A percentile compares a stretch with the other conserved stretches of the same genome.
Evolutionary conservation across 139 green algal species (phyloP).

Genomic region (Zygnema circumcarinatum): DNA sequence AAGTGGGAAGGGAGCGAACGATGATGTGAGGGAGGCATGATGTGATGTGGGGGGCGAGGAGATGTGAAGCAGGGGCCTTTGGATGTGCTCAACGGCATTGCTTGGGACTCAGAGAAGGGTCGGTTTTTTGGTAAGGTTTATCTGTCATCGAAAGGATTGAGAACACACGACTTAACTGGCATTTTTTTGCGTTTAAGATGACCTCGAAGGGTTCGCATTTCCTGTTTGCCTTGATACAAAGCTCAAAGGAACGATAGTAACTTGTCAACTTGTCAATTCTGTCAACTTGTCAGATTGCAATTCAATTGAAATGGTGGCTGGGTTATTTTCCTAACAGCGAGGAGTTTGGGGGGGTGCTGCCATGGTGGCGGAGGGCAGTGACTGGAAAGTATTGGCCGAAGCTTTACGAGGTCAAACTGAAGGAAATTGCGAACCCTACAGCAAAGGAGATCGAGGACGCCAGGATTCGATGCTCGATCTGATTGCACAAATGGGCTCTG

Average conservation of each 20-base stretch:
- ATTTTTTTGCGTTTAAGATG: neutral
- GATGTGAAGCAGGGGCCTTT: neutral
- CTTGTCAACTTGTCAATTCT: neutral
- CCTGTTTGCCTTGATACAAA: too few relatives aligned
- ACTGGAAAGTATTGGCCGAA: slow-evolving; percentile 48
- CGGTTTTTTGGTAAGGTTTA: slow-evolving; percentile 40
- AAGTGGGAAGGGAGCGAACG: too few relatives aligned
- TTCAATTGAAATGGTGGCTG: neutral
- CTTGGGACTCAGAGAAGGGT: slow-evolving; percentile 21
- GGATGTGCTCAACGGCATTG: slow-evolving; percentile 60
- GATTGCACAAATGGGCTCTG: too few relatives aligned
- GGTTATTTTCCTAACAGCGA: neutral
- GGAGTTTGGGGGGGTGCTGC: neutral
- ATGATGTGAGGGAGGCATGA: neutral
- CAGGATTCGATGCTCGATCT: too few relatives aligned
- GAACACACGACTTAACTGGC: neutral
- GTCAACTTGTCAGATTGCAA: neutral
- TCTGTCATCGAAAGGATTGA: slow-evolving; percentile 4
- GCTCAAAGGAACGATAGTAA: too few relatives aligned
- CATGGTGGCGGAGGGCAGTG: slow-evolving; percentile 24
- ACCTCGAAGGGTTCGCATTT: too few relatives aligned
- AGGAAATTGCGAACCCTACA: neutral
- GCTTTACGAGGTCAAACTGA: slow-evolving; percentile 11
- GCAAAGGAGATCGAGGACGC: too few relatives aligned
- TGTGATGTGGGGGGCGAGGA: neutral